These are phyloP conservation scores for Marchantia paleacea DNA, from an alignment of 225 moss, liverwort and hornwort genomes.

Conservation along the genomic window DNA sequence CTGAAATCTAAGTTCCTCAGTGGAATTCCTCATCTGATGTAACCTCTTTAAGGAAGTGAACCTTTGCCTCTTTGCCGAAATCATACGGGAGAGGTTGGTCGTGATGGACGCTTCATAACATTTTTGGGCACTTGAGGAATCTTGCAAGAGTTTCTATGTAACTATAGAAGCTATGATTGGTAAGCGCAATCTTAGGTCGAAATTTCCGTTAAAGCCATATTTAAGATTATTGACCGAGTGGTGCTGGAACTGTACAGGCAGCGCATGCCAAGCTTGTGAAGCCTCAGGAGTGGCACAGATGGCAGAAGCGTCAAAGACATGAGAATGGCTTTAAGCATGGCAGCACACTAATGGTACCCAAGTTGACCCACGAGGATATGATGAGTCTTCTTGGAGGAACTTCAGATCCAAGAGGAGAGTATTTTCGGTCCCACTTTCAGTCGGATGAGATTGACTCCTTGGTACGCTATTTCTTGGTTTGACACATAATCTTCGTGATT, in stretches of 20 bases:
- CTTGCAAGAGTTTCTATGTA: too few species aligned
- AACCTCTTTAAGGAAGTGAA: too few species aligned
- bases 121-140: too few species aligned
- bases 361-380: conserved; percentile 24
- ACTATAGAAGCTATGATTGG: neutral
- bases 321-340: conserved; percentile 17
- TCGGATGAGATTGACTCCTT: conserved; percentile 18
- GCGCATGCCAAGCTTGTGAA: conserved; percentile 26
- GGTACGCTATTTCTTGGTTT: conserved; percentile 15
- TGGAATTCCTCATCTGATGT: too few species aligned
- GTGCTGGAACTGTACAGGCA: neutral
- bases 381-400: conserved; percentile 21
- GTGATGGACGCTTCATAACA: too few species aligned
- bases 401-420: conserved; percentile 22
- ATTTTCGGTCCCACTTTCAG: conserved; percentile 10
- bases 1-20: too few species aligned
- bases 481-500: neutral
- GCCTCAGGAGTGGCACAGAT: conserved; percentile 22
- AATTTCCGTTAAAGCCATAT: too few species aligned
- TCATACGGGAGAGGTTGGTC: too few species aligned
- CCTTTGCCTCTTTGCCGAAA: too few species aligned
- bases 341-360: neutral
- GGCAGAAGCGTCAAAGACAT: conserved; percentile 24
- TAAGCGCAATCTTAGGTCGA: neutral
- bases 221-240: neutral